Evolutionary conservation across 2,329 filamentous ascomycete genomes (phyloP).

Genomic region (Pyrenophora teres): DNA sequence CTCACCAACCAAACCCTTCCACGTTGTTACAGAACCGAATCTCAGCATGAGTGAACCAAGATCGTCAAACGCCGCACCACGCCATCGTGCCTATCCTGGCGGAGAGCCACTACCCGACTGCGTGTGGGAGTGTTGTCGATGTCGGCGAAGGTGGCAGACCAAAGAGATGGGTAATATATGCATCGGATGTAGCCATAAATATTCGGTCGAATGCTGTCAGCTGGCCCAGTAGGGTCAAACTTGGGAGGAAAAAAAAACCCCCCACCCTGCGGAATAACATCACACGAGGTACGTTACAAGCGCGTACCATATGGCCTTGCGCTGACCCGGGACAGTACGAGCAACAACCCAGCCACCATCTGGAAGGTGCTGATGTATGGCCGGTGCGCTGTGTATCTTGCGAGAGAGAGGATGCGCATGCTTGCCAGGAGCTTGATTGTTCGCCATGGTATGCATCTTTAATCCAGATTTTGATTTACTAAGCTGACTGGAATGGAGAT

Average conservation of each 20-base stretch:
- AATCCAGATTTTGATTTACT: too few relatives aligned
- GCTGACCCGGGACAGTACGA: background rate
- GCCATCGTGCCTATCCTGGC: conserved; percentile 12
- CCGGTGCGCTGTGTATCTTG: too few relatives aligned
- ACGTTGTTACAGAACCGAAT: background rate
- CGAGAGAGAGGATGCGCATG: too few relatives aligned
- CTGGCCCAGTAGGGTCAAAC: conserved; percentile 1
- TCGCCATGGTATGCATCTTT: too few relatives aligned
- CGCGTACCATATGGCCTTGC: background rate
- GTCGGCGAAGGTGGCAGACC: conserved; percentile 17
- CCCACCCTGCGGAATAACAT: background rate
- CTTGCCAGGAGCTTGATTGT: too few relatives aligned
- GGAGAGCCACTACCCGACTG: conserved; percentile 16
- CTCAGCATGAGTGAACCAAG: background rate
- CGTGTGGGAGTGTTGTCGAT: conserved; percentile 20
- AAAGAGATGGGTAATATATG: conserved; percentile 19
- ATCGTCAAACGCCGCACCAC: background rate
- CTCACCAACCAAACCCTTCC: background rate
- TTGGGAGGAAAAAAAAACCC: background rate
- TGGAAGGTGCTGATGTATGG: too few relatives aligned
- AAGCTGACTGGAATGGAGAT: too few relatives aligned
- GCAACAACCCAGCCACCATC: background rate
- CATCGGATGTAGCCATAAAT: conserved; percentile 18
- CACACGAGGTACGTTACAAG: background rate
- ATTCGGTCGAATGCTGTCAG: conserved; percentile 14